Evolutionary conservation across 768 basidiomycete genomes (phyloP).

Genomic region (Suillus fuscotomentosus): DNA sequence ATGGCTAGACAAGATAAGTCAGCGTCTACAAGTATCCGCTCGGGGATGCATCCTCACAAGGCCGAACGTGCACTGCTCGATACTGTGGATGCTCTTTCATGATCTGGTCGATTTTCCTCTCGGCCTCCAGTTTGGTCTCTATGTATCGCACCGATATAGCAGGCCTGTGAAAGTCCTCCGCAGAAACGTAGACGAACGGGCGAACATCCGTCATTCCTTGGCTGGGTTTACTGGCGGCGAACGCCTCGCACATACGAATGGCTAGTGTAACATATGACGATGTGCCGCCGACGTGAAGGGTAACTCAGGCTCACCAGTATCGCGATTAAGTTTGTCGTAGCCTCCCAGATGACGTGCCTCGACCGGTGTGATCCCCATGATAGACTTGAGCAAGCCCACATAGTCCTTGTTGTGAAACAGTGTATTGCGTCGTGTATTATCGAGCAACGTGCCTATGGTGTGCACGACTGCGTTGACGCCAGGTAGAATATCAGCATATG

Average conservation of each 20-base stretch:
- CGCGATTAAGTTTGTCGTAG: constrained; percentile 86
- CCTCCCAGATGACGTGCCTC: constrained; percentile 29
- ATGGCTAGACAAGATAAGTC: constrained; percentile 54
- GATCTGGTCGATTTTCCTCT: constrained; percentile 60
- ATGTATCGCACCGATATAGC: constrained; percentile 86
- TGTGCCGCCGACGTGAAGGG: background rate
- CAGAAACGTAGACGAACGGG: constrained; percentile 91
- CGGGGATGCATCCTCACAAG: constrained; percentile 57
- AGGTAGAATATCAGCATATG: constrained; percentile 68
- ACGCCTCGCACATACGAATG: constrained; percentile 75
- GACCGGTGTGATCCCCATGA: constrained; percentile 53
- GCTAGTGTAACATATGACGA: constrained; percentile 38
- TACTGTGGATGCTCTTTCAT: constrained; percentile 43
- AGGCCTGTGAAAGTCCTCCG: constrained; percentile 83
- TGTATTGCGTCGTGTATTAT: constrained; percentile 37
- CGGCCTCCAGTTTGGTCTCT: constrained; percentile 91
- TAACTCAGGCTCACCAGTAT: constrained; percentile 66
- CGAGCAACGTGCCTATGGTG: constrained; percentile 88
- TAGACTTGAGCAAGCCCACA: background rate
- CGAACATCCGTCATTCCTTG: constrained; percentile 34
- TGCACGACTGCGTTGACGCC: constrained; percentile 81
- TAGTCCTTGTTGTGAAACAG: constrained; percentile 1
- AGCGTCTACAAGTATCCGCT: background rate
- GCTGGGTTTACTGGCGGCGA: constrained; percentile 49
- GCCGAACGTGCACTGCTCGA: constrained; percentile 81